These are phyloP conservation scores for Vitis riparia DNA, from an alignment of 164 flowering plant genomes.

Conservation along the genomic window DNA sequence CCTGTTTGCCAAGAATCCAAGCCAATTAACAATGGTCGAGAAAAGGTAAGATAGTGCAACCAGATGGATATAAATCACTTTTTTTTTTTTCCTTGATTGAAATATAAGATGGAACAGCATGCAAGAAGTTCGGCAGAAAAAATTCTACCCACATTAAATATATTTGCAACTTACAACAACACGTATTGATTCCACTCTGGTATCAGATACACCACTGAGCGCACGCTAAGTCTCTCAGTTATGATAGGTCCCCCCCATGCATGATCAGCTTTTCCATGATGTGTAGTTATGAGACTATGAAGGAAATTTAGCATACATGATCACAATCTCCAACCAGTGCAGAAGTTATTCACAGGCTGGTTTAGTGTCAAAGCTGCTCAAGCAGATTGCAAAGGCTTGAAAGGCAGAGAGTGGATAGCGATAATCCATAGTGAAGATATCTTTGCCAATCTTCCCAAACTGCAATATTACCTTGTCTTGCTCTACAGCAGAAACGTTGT, in stretches of 20 bases:
- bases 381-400: slow-evolving; percentile 56
- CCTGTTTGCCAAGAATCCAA: too few species aligned
- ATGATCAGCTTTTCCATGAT: not conserved
- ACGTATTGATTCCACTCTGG: not conserved
- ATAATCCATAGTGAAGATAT: slow-evolving; percentile 74
- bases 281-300: too few species aligned
- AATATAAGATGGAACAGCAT: not conserved
- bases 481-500: slow-evolving; percentile 35
- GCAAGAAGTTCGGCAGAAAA: not conserved
- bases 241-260: not conserved
- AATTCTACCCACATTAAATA: not conserved
- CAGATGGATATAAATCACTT: not conserved
- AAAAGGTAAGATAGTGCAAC: not conserved
- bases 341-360: slow-evolving; percentile 49
- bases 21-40: too few species aligned
- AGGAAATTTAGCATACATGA: too few species aligned
- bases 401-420: slow-evolving; percentile 63
- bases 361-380: slow-evolving; percentile 60
- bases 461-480: slow-evolving; percentile 61
- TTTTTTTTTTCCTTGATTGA: not conserved
- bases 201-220: not conserved
- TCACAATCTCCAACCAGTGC: not conserved
- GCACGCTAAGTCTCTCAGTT: not conserved
- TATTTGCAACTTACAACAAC: not conserved
- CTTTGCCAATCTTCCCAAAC: slow-evolving; percentile 70